Conservation (phyloP, 164 flowering plant species). For the Aristolochia fimbriata region DNA sequence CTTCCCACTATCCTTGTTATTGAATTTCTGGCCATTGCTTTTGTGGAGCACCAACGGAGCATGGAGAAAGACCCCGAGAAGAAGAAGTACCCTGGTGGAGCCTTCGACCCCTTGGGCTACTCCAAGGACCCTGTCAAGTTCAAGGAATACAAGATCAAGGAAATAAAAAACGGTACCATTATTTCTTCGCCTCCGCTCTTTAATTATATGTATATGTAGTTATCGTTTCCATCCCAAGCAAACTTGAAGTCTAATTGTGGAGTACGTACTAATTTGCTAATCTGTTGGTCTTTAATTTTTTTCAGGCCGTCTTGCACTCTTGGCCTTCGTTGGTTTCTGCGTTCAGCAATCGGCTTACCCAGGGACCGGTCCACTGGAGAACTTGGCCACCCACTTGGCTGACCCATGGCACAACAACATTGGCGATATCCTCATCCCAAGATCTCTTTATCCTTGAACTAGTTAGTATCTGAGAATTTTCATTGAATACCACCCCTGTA, state of each 20-base stretch:
- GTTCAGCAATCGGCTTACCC: slow-evolving; percentile 96
- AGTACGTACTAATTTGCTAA: background rate
- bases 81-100: slow-evolving; percentile 98
- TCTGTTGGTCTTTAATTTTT: background rate
- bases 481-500: slow-evolving; percentile 13
- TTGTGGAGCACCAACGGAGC: slow-evolving; percentile 94
- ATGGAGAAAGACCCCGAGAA: slow-evolving; percentile 95
- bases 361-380: slow-evolving; percentile 98
- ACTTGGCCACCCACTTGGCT: slow-evolving; percentile 93
- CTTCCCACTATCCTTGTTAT: slow-evolving; percentile 81
- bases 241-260: background rate
- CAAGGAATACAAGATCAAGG: slow-evolving; percentile 81
- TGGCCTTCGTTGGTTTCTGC: slow-evolving; percentile 92
- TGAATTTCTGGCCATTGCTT: slow-evolving; percentile 78
- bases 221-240: background rate
- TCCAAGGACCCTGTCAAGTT: slow-evolving; percentile 93
- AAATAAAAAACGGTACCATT: slow-evolving; percentile 70
- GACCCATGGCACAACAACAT: slow-evolving; percentile 99
- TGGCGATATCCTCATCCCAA: slow-evolving; percentile 74
- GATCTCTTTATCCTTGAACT: slow-evolving; percentile 26
- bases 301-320: slow-evolving; percentile 76
- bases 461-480: background rate
- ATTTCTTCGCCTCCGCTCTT: background rate
- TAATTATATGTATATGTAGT: no score
- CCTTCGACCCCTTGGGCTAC: slow-evolving; percentile 93